A percentile compares a stretch with the other conserved stretches of the same genome.
These are phyloP conservation scores for Dysphania ambrosioides DNA, from an alignment of 148 eudicot genomes.

Conservation along the genomic window DNA sequence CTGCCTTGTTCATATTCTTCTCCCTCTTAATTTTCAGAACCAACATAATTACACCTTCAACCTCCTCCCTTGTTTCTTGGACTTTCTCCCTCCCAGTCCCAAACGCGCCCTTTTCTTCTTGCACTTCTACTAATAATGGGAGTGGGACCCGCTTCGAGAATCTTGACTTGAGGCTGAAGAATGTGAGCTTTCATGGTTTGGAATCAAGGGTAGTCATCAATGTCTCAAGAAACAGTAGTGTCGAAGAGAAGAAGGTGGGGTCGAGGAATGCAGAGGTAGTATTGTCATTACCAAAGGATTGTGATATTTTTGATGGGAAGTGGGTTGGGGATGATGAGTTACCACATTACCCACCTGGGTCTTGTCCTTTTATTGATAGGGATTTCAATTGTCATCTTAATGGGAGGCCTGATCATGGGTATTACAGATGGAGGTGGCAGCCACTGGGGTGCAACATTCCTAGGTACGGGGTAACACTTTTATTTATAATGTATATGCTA, in stretches of 20 bases:
- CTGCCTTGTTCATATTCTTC: slow-evolving; percentile 42
- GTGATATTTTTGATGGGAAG: slow-evolving; percentile 78
- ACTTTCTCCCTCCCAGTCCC: slow-evolving; percentile 19
- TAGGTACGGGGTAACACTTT: slow-evolving; percentile 50
- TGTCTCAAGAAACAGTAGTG: background rate
- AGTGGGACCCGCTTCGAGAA: slow-evolving; percentile 34
- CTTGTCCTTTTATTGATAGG: slow-evolving; percentile 72
- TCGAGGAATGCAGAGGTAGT: slow-evolving; percentile 1
- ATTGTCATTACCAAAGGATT: slow-evolving; percentile 19
- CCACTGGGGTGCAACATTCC: slow-evolving; percentile 73
- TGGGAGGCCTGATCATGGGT: slow-evolving; percentile 66
- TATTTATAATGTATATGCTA: slow-evolving; percentile 2
- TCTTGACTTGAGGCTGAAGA: slow-evolving; percentile 32
- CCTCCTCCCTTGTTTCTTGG: slow-evolving; percentile 17
- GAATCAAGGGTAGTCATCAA: slow-evolving; percentile 11
- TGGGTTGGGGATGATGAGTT: slow-evolving; percentile 70
- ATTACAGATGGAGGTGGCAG: slow-evolving; percentile 79
- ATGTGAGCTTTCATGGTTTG: slow-evolving; percentile 26
- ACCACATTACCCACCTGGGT: slow-evolving; percentile 64
- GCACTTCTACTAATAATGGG: background rate
- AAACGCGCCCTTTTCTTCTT: slow-evolving; percentile 13
- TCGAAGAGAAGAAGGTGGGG: background rate
- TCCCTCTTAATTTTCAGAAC: slow-evolving; percentile 31
- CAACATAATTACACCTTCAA: background rate
- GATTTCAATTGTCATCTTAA: slow-evolving; percentile 77